phyloP scores from a whole-genome alignment of 2,329 filamentous ascomycete species.

The Exserohilum turcica region DNA sequence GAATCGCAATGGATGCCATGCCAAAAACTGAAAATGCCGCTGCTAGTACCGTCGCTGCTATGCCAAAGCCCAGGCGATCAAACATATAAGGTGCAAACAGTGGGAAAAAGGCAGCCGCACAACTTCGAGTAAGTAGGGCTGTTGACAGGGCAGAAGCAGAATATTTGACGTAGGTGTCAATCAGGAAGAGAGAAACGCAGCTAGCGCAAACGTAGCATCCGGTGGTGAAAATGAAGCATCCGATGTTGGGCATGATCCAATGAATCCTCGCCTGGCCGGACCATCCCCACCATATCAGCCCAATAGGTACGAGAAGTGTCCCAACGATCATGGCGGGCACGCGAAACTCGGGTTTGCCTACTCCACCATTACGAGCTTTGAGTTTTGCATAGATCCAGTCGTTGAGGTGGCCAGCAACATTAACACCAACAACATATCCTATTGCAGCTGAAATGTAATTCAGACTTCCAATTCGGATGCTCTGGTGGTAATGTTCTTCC shows the following conservation, averaged over 20 bases:
- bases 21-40: not conserved
- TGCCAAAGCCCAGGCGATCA: conserved; percentile 40
- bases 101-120: conserved; percentile 39
- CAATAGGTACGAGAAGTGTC: conserved; percentile 36
- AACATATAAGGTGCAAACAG: conserved; percentile 46
- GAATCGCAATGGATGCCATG: not conserved
- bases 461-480: conserved; percentile 8
- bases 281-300: conserved; percentile 57
- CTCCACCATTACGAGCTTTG: not conserved
- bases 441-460: not conserved
- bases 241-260: conserved; percentile 60
- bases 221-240: conserved; percentile 53
- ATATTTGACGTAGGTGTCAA: conserved; percentile 18
- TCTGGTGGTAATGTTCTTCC: not conserved
- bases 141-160: not conserved
- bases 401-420: not conserved
- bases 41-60: not conserved
- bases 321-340: conserved; percentile 2
- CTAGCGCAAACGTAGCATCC: not conserved
- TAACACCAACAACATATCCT: not conserved
- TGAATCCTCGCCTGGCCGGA: conserved; percentile 56
- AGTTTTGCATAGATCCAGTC: not conserved
- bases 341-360: not conserved
- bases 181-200: not conserved
- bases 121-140: not conserved